Evolutionary conservation across 2,329 filamentous ascomycete species (phyloP), one percentile per base, ranked within the genome.

Genomic region (Colletotrichum noveboracense): DNA sequence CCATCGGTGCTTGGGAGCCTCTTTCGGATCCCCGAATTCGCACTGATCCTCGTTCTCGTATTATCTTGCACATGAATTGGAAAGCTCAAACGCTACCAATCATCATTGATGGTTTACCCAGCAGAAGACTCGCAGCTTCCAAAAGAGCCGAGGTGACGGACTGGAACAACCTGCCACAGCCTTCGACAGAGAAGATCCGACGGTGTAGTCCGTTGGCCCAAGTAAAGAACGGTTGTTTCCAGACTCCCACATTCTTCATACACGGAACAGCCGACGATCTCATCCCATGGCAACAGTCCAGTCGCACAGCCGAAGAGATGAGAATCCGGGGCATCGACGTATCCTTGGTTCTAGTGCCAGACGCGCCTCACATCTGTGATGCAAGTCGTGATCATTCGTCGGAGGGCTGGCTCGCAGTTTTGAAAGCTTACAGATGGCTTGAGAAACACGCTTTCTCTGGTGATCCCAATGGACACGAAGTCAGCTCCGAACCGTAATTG

Each of bases 51-150:
- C 85, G 87, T 16, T 80, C 74, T 18, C 82, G 85, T 6, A 80
- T 88, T 12, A 78, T 82, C 2, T 79, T 88, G 1, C 82, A 87
- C 73, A 87, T 87, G 80, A 87, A 87, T 77, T 87, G 84, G 85
- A 79, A 82, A 26, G 85, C 79, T 0, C 83, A 84, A 56, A 81
- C 80, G 0, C 77, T 88, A 0, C 85, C 81, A 1, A 77, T 87
- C 2, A 74, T 88, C 2, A 68, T 85, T n/a, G 64, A 78, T 18
- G 84, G 82, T 3, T 66, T 83, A 13, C 75, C 74, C 2, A 79
- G 69, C 64, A 62, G 55, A 75, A 6, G 69, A n/a, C 32, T n/a
- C 4, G 71, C 60, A 3, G 14, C 4, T 7, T 56, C 60, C 1
- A 16, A 4, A 9, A 43, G 24, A n/a, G n/a, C n/a, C 4, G 43